Evolutionary conservation across 805 yeast genomes (phyloP), one percentile per base, ranked within the genome.

Genomic region (Dipodascus geniculatus): DNA sequence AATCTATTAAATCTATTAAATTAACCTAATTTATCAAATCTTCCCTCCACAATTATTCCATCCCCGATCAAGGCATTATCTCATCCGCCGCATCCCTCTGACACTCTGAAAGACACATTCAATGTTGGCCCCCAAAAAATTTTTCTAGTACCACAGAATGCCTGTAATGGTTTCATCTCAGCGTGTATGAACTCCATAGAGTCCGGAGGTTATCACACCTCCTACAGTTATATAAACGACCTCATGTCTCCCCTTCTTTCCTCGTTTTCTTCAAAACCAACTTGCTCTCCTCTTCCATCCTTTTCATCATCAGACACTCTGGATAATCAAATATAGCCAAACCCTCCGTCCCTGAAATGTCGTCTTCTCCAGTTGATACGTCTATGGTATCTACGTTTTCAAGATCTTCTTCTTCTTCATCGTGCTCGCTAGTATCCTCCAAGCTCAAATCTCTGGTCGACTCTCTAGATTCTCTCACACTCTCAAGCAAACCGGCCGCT

Each of bases 381-480:
- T 38, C 44, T n/a, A 38, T 38, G 44, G 44, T 38, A n/a, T 38
- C 44, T n/a, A 38, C 44, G 8, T 38, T 38, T 38, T 38, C 44
- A 38, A 38, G 44, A 17, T 38, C 44, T n/a, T 38, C 44, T 14
- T 38, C 44, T 38, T 14, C 44, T 38, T 38, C 44, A 6, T 38
- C 44, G 44, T 38, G 20, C 20, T 38, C 44, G 8, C 44, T n/a
- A n/a, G 44, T 38, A n/a, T 38, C 44, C 8, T 38, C 44, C 4
- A 38, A 38, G 44, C 44, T 38, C 4, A 38, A 38, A 38, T 38
- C 44, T 17, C 44, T 38, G 44, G 44, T 38, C 4, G 44, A 38
- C 44, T 38, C 44, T 3, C 44, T 38, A n/a, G 44, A 38, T 17
- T n/a, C 44, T 9, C 20, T 38, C 17, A 11, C 44, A n/a, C 14